Base-by-base conservation (phyloP, 345 rosid genomes). In the Eucalyptus globulus region DNA sequence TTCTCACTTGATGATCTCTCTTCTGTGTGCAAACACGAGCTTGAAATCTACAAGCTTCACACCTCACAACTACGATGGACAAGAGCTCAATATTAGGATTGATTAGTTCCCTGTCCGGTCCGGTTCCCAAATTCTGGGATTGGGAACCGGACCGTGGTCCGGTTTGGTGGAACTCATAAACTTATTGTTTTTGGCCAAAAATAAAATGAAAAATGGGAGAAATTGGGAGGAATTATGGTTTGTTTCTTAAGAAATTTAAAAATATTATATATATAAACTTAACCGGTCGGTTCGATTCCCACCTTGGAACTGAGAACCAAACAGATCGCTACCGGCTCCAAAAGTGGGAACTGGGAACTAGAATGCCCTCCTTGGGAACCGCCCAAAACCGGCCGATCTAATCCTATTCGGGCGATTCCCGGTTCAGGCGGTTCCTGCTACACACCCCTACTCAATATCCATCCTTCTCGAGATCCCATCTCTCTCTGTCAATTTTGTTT, bases 91-190 rank as follows among this genome's bases (percentile, higher is more conserved):
- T 53, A 53, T 53, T 53, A 53, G 24, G 58, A 53, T 53, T 53
- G 58, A 53, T 53, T 0, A 10, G 5, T 53, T 53, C 1, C 58
- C 10, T 1, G 0, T 19, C 1, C 0, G 2, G 9, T 53, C 10
- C 0, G 1, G 0, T 19, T 53, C 24, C 24, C 0, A 19, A 1
- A 53, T 53, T 53, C 10, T 1, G 0, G 0, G 56, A 53, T 0
- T 0, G 4, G 22, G 2, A 53, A 8, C 0, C 0, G 1, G 10
- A 53, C 0, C 10, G 26, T 8, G 0, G 24, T 53, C 1, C 0
- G 11, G 5, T 53, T 5, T 0, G 0, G 5, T 53, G 58, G 58
- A 53, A 53, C 24, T 0, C 0, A 11, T 8, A 53, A 53, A 53
- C 7, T 53, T 53, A 2, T 0, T 53, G 0, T 53, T 53, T 21